Evolutionary conservation across 352 stramenopile species (phyloP).

Genomic region (Phytophthora quininea): DNA sequence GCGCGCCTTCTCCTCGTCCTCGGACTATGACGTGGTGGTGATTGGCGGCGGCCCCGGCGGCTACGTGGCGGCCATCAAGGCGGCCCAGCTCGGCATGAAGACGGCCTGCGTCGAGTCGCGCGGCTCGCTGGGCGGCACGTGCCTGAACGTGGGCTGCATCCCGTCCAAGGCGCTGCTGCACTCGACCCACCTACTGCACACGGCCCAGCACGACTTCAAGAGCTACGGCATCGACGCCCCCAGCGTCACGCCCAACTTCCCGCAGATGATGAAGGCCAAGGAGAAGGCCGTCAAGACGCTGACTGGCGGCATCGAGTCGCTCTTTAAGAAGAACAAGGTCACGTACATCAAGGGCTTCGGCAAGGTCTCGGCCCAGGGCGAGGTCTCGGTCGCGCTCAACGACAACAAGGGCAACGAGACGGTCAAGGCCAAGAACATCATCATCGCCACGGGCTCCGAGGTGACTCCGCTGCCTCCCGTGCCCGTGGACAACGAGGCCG

Average conservation of each 20-base stretch:
- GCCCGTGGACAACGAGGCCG: constrained; percentile 96
- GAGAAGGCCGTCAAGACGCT: constrained; percentile 94
- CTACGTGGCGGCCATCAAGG: constrained; percentile 99
- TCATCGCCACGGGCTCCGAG: constrained; percentile 92
- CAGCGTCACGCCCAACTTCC: constrained; percentile 94
- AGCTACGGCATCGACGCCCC: constrained; percentile 94
- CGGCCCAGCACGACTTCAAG: constrained; percentile 96
- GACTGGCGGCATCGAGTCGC: constrained; percentile 96
- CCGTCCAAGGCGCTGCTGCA: constrained; percentile 98
- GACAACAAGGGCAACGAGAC: constrained; percentile 91
- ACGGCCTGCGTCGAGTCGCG: constrained; percentile 98
- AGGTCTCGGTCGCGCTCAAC: constrained; percentile 91
- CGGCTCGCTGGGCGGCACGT: constrained; percentile 96
- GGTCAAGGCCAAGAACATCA: constrained; percentile 97
- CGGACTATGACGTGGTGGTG: constrained; percentile 87
- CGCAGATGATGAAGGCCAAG: constrained; percentile 97
- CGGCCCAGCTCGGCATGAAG: constrained; percentile 97
- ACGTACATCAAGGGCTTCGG: constrained; percentile 98
- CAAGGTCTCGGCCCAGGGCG: constrained; percentile 93
- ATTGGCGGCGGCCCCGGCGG: constrained; percentile 97
- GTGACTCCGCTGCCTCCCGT: constrained; percentile 94
- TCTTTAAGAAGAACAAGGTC: constrained; percentile 99
- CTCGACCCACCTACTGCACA: constrained; percentile 96
- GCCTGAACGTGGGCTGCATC: constrained; percentile 99
- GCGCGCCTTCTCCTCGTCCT: constrained; percentile 59